Evolutionary conservation across 768 basidiomycete genomes (phyloP), one percentile per base, ranked within the genome.

Genomic region (Mycena sanguinolenta): DNA sequence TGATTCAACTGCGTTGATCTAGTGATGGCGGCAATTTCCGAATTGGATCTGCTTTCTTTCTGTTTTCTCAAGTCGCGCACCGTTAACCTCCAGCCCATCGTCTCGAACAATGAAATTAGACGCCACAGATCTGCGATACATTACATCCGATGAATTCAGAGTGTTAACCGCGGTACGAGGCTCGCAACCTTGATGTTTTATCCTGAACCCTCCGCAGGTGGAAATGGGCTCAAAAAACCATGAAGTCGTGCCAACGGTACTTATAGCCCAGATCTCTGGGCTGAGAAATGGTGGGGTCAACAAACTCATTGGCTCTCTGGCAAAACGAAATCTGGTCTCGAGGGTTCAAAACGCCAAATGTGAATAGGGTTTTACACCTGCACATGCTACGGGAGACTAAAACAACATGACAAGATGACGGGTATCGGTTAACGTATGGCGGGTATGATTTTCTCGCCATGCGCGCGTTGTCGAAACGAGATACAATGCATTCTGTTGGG

Each of bases 181-280:
- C 17, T 34, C 46, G 46, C 17, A 16, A 21, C 36, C 21, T 57
- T 39, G 19, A 2, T 62, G 52, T 21, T 27, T 55, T 13, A 65
- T 64, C 30, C 70, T 74, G 65, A 28, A 60, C 57, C 4, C 50
- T 49, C 36, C 25, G 30, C 75, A 98, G 97, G 95, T 95, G 39
- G 98, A 99, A 84, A 95, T 97, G 87, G 98, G 97, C 23, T 96
- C 95, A 5, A 98, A 98, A 84, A 99, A 99, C 79, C 98, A 99
- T 77, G 94, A 99, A 81, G 88, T 98, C 42, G 97, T 99, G 17
- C 98, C 98, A 3, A 91, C 93, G 10, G 81, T 88, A 0, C 89
- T 99, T 73, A 95, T 99, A 71, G 91, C 93, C 5, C 95, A 97
- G 80, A 93, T 99, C 50, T 96, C 96, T 4, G 94, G 95, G n/a